These are phyloP conservation scores for Niveomyces coronatus DNA, from an alignment of 2,329 filamentous ascomycete genomes.

Conservation along the genomic window DNA sequence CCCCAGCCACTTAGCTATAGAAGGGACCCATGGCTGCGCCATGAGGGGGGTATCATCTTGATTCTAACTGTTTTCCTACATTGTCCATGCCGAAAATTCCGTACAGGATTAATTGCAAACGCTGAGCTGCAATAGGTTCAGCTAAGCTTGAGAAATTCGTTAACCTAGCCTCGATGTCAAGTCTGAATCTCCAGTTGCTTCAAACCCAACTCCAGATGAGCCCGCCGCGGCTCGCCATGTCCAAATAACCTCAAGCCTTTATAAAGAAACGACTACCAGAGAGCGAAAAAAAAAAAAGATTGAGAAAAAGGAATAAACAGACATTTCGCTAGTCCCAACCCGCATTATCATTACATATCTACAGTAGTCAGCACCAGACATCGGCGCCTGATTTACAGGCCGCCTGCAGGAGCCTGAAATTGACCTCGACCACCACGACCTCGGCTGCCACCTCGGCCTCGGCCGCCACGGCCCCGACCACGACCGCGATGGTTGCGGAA, in stretches of 20 bases:
- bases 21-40: too few species aligned
- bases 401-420: conserved; percentile 16
- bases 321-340: conserved; percentile 5
- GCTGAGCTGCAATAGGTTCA: too few species aligned
- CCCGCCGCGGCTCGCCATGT: conserved; percentile 3
- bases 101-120: too few species aligned
- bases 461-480: conserved; percentile 58
- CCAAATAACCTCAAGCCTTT: conserved; percentile 7
- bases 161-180: not conserved
- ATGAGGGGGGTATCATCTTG: too few species aligned
- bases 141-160: too few species aligned
- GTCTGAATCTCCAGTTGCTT: too few species aligned
- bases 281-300: conserved; percentile 1
- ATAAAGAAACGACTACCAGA: not conserved
- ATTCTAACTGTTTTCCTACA: too few species aligned
- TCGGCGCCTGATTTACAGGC: conserved; percentile 4
- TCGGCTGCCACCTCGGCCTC: conserved; percentile 30
- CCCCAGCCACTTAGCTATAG: too few species aligned
- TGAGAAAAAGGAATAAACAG: too few species aligned
- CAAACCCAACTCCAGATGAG: conserved; percentile 9
- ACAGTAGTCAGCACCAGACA: not conserved
- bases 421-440: conserved; percentile 26
- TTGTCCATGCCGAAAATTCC: too few species aligned
- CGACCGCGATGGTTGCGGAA: conserved; percentile 71
- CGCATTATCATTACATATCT: conserved; percentile 2